Evolutionary conservation across 441 rosid genomes (phyloP), one percentile per base, ranked within the genome.

Genomic region (Aleurites moluccanus): DNA sequence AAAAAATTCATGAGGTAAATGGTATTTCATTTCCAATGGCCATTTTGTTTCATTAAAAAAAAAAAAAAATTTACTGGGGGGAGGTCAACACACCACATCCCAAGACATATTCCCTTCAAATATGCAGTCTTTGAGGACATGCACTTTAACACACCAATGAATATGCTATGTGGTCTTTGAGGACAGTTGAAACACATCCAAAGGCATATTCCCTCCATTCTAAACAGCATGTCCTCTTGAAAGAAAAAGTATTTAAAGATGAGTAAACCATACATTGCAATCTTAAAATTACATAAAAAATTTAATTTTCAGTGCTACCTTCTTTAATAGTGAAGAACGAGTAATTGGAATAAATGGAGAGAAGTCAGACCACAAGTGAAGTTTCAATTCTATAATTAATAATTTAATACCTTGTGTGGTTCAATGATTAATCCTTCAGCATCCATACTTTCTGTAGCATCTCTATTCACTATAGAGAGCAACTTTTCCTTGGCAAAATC

Each of bases 401-500:
- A 70, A 74, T 47, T 33, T 33, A 63, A 61, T 89, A 96, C 99
- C 98, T 92, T 86, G 57, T 73, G 80, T 55, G 80, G 73, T 72
- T 88, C 93, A 64, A 73, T 72, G 21, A 40, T 74, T 65, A 85
- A 75, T 75, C 85, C 87, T 73, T 90, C 90, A 75, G 83, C 77
- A 80, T 83, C 90, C 63, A 49, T 79, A 75, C 77, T 77, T 70
- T 81, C 92, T 71, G 83, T 78, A 75, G 70, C 77, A 81, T 79
- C 85, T 80, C 60, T 75, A 80, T 84, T 85, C 72, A 75, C 81
- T 3, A 85, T 85, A 70, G 95, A 88, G 60, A 91, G 83, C 80
- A 96, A 77, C 79, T 56, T 90, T 75, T 92, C 89, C 86, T 77
- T 85, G 1, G 98, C 93, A 86, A 92, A 96, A 64, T 90, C 92